Percentiles rank a stretch among this genome's conserved stretches.
These are phyloP conservation scores for Centaurea solstitialis DNA, from an alignment of 129 eudicot species.

Conservation along the genomic window DNA sequence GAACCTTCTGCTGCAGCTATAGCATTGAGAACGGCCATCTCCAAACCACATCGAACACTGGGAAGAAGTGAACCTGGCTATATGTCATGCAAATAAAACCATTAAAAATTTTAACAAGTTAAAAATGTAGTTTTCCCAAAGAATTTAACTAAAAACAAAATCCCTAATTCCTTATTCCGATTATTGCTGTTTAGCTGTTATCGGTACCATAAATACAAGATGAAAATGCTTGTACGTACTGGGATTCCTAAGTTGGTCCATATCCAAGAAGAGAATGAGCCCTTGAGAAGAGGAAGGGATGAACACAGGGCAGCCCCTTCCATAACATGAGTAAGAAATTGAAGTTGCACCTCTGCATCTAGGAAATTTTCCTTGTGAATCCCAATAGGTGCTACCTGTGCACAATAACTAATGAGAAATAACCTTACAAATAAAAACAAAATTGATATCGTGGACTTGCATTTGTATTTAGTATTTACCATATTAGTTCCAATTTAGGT, in stretches of 20 bases:
- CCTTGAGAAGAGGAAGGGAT: conserved; percentile 68
- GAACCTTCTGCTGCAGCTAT: conserved; percentile 63
- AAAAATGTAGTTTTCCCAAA: neutral
- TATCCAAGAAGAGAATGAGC: conserved; percentile 82
- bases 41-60: conserved; percentile 94
- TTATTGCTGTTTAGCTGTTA: neutral
- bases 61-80: conserved; percentile 84
- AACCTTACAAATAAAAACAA: neutral
- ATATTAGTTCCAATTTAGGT: neutral
- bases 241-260: conserved; percentile 70
- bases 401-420: conserved; percentile 10
- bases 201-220: neutral
- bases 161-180: neutral
- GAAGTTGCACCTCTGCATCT: conserved; percentile 86
- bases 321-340: conserved; percentile 68
- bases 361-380: conserved; percentile 55
- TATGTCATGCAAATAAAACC: conserved; percentile 24
- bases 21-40: conserved; percentile 85
- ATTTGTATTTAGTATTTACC: neutral
- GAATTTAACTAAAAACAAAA: neutral
- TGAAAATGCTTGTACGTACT: conserved; percentile 42
- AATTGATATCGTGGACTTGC: neutral
- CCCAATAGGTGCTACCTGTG: conserved; percentile 93
- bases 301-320: conserved; percentile 44
- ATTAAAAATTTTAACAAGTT: conserved; percentile 1